Base-by-base conservation (phyloP, 2,329 filamentous ascomycete genomes). In the Xylariaceae sp. region DNA sequence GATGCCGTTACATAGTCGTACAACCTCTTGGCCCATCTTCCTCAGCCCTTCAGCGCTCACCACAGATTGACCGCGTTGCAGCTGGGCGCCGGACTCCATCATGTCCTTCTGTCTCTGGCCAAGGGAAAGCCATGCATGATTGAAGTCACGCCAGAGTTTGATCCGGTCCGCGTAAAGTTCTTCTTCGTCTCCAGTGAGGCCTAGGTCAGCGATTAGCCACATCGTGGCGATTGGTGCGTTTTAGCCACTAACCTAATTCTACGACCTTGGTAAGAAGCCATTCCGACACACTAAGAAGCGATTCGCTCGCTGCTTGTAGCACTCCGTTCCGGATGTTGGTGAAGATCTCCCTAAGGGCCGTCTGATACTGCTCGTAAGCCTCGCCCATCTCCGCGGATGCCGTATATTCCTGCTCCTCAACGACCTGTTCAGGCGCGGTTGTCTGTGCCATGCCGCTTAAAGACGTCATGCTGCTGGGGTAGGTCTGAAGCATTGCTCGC, bases 81-180 rank as follows among this genome's bases (percentile, higher is more conserved):
- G 72, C 49, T 80, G 76, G 55, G 80, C 75, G 15, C 79, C 79
- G 0, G 79, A 79, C 45, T 77, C 75, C 62, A 87, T 75, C 66
- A 91, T 72, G 47, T 95, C 86, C 63, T 87, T 89, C 66, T 97
- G 91, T 58, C 83, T 87, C 65, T 94, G 89, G 44, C 91, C 82
- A 6, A 94, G 74, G 5, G 85, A 81, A 35, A 96, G 78, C 92
- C 92, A 97, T 51, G 89, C 90, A 51, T 89, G 80, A 68, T 99
- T 97, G 73, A 97, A 96, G 59, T 96, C 87, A 61, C 87, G 85
- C 94, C 94, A 99, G 6, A 97, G 74, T 63, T 86, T 85, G 57
- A 96, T 80, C 48, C 90, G 85, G 59, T 94, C 86, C 48, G 78
- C 72, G 63, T 94, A 84, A 48, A 89, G 78, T 46, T 77, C 76